Percentiles rank a stretch among this genome's conserved stretches.
phyloP scores from a whole-genome alignment of 2,329 filamentous ascomycete genomes.

The Colletotrichum sp. region DNA sequence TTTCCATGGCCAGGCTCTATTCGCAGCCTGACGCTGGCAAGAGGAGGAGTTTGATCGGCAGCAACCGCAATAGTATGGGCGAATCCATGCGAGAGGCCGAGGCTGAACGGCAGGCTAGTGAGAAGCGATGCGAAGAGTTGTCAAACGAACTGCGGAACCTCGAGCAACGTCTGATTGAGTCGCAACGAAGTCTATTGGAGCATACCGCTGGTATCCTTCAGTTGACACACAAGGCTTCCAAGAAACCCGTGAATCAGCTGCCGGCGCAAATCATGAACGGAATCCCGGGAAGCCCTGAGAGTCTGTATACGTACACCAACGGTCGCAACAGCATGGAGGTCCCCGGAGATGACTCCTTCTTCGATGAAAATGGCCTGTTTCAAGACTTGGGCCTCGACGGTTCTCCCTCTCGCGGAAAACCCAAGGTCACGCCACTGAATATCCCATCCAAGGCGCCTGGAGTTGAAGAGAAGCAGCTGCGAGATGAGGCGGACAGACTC shows the following conservation, averaged over 20 bases:
- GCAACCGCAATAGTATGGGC: constrained; percentile 52
- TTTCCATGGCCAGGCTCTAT: constrained; percentile 84
- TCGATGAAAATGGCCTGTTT: constrained; percentile 81
- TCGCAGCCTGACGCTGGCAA: constrained; percentile 57
- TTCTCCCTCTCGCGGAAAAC: constrained; percentile 32
- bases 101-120: constrained; percentile 74
- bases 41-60: constrained; percentile 52
- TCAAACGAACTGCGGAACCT: constrained; percentile 80
- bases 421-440: constrained; percentile 53
- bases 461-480: constrained; percentile 56
- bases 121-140: constrained; percentile 85
- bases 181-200: constrained; percentile 78
- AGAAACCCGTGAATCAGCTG: constrained; percentile 47
- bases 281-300: constrained; percentile 78
- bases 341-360: constrained; percentile 63
- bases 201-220: constrained; percentile 94
- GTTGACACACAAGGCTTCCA: constrained; percentile 82
- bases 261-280: constrained; percentile 49
- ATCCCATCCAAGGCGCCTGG: constrained; percentile 65
- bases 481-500: constrained; percentile 51
- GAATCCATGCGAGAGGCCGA: constrained; percentile 67
- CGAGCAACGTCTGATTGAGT: constrained; percentile 77
- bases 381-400: constrained; percentile 61
- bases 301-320: constrained; percentile 73
- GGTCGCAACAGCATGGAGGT: constrained; percentile 64